Evolutionary conservation across 257 asterid species (phyloP), one percentile per base, ranked within the genome.

Genomic region (Sherardia arvensis): DNA sequence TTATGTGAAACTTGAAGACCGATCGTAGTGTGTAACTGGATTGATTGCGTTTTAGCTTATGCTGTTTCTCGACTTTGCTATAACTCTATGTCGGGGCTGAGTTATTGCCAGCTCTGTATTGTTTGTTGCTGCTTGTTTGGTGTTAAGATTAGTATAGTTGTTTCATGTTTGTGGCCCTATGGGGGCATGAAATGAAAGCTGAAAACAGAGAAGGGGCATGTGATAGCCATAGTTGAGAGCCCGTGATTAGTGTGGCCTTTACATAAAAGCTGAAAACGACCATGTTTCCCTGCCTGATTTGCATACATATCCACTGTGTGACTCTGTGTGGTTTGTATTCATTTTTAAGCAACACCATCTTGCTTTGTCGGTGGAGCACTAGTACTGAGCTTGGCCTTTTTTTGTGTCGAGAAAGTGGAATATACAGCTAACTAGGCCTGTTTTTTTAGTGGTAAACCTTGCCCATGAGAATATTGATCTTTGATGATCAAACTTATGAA

Each of bases 131-230:
- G 61, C 32, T 25, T 11, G 53, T 29, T 67, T 47, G 48, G 6
- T 20, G 29, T 25, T 49, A n/a, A 34, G 57, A 7, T 34, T 51
- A 11, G 54, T 4, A n/a, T n/a, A n/a, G n/a, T n/a, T n/a, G n/a
- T n/a, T n/a, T n/a, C n/a, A n/a, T 61, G 68, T 62, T 4, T 61
- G 68, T 62, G 68, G 61, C 38, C 62, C 30, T 27, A 22, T 28
- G 38, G 62, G 55, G 73, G 63, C n/a, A 59, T 28, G 48, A 59
- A 43, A 48, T 68, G 72, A 48, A 48, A 15, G 72, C 10, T 28
- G 15, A 59, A 38, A 68, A 34, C 54, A 21, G 17, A 48, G 47
- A 21, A 30, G 34, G 34, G 34, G 54, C 73, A 69, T 61, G 73
- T 69, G 73, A 49, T 34, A 25, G 26, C 2, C 30, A 59, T n/a